These are phyloP conservation scores for Leccinum fuscescens DNA, from an alignment of 1,284 basidiomycete genomes.

Conservation along the genomic window DNA sequence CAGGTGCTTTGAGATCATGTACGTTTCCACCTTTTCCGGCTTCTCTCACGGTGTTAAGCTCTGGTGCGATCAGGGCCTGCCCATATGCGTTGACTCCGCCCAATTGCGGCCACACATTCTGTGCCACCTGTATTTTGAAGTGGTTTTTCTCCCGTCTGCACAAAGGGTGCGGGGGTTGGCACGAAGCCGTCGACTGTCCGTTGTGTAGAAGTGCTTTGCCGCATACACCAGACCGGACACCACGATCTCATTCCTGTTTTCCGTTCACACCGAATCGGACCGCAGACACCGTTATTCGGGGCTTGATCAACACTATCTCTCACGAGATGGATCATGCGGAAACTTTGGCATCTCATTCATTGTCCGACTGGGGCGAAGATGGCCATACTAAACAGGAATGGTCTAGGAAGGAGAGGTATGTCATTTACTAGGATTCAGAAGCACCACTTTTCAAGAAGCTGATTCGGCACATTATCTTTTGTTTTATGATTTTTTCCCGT, in stretches of 20 bases:
- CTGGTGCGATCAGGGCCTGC: slow-evolving; percentile 42
- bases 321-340: slow-evolving; percentile 12
- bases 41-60: slow-evolving; percentile 6
- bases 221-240: slow-evolving; percentile 46
- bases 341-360: slow-evolving; percentile 4
- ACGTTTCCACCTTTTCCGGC: slow-evolving; percentile 16
- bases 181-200: slow-evolving; percentile 62
- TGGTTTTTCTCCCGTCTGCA: slow-evolving; percentile 67
- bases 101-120: slow-evolving; percentile 64
- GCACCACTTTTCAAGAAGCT: slow-evolving; percentile 4
- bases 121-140: slow-evolving; percentile 59
- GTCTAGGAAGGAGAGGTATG: slow-evolving; percentile 50
- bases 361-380: slow-evolving; percentile 47
- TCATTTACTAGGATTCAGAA: slow-evolving; percentile 1
- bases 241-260: slow-evolving; percentile 49
- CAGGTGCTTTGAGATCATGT: slow-evolving; percentile 45
- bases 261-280: slow-evolving; percentile 63
- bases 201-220: slow-evolving; percentile 57
- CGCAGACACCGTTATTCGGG: slow-evolving; percentile 48
- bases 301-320: slow-evolving; percentile 45
- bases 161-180: slow-evolving; percentile 59
- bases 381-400: slow-evolving; percentile 49
- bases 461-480: slow-evolving; percentile 4
- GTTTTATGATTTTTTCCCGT: slow-evolving; percentile 4
- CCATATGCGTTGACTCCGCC: slow-evolving; percentile 57